Base-by-base conservation (phyloP, 148 eudicot genomes). In the Amaranthus cruentus region DNA sequence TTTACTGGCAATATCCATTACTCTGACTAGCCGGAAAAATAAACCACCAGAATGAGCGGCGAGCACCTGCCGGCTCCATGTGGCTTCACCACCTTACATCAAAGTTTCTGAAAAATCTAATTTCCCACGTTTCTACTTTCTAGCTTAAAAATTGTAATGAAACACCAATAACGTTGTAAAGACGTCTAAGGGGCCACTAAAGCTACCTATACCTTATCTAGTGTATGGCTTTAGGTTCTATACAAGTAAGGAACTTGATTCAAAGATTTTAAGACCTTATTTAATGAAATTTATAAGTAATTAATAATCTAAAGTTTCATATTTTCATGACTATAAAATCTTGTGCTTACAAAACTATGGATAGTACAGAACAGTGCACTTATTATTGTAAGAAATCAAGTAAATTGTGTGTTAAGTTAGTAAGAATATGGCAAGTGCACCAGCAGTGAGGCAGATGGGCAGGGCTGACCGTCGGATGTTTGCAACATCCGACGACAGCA, bases 201-300 rank as follows among this genome's bases (percentile, higher is more conserved):
- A 75, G 66, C 75, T 15, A 73, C 2, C 46, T 44, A 48, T 28
- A 74, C 68, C 81, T 84, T 83, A 85, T 84, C 85, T 77, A 62
- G 56, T 49, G 67, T 44, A 76, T 58, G 80, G 66, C 84, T 87
- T 89, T 91, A 84, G 73, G 59, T 57, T 56, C 62, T 75, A 68
- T 71, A 79, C 97, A 91, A 91, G 97, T 78, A 91, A 91, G 92
- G 97, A 76, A 91, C 89, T 88, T 80, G 87, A 86, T 86, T 78
- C 91, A 58, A 69, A 74, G 74, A 62, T 59, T 48, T 18, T 9
- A n/a, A 8, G 9, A 21, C 70, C 51, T 67, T 67, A 50, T 15
- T 51, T 46, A 8, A 9, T 48, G 9, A 15, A 6, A 1, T n/a
- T 5, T 47, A 47, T 11, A 12, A 10, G 6, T 47, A 6, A 5